phyloP scores from a whole-genome alignment of 768 basidiomycete genomes.

The Suillus brevipes region DNA sequence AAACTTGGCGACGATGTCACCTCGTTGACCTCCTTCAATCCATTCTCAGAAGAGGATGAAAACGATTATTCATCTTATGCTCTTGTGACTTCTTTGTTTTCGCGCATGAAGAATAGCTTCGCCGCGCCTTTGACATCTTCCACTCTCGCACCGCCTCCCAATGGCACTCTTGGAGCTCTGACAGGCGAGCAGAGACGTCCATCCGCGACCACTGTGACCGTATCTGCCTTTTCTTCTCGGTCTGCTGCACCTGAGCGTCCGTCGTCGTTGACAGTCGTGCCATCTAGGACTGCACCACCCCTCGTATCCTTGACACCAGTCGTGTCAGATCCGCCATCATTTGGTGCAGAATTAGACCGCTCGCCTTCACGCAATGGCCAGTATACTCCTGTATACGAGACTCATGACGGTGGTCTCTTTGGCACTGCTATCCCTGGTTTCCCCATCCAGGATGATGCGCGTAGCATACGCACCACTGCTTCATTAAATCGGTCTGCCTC shows the following conservation, averaged over 20 bases:
- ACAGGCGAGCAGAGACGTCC: conserved; percentile 60
- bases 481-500: conserved; percentile 77
- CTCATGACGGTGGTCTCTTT: conserved; percentile 54
- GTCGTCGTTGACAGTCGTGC: conserved; percentile 53
- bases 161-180: conserved; percentile 30
- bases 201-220: conserved; percentile 42
- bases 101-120: conserved; percentile 78
- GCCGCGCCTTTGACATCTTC: conserved; percentile 62
- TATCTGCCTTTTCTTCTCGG: conserved; percentile 49
- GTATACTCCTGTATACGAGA: conserved; percentile 55
- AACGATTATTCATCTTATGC: conserved; percentile 86
- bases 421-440: conserved; percentile 88
- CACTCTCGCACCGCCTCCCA: conserved; percentile 38
- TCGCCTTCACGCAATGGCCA: conserved; percentile 53
- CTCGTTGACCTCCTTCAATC: conserved; percentile 84
- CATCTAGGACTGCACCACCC: conserved; percentile 69
- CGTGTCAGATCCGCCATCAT: conserved; percentile 75
- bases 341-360: conserved; percentile 62
- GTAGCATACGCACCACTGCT: conserved; percentile 76
- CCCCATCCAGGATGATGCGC: conserved; percentile 86
- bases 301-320: conserved; percentile 85
- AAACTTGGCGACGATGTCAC: conserved; percentile 61
- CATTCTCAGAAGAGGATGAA: conserved; percentile 92
- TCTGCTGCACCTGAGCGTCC: conserved; percentile 55
- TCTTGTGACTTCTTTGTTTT: conserved; percentile 77